phyloP scores from a whole-genome alignment of 345 rosid genomes.

The Sisymbrium altissimum region DNA sequence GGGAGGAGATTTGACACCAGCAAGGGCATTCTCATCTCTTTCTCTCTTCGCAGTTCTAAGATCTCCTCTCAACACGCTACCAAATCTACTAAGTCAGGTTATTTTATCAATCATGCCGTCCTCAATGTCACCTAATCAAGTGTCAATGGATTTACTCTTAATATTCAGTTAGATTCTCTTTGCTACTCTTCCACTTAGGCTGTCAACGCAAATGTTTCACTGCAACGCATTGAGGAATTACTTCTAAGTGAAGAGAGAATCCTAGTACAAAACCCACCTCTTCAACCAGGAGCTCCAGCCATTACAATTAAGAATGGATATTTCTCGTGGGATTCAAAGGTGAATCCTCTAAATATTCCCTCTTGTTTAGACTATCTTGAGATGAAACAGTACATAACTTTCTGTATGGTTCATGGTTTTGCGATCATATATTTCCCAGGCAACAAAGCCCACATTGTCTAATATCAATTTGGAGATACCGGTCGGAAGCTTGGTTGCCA shows the following conservation, averaged over 20 bases:
- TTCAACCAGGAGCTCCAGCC: conserved; percentile 67
- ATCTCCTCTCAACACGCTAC: conserved; percentile 78
- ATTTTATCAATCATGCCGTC: not conserved
- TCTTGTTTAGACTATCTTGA: not conserved
- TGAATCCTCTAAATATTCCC: conserved; percentile 14
- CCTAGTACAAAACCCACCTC: conserved; percentile 71
- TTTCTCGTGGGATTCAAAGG: conserved; percentile 94
- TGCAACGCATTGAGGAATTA: conserved; percentile 85
- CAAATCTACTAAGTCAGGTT: conserved; percentile 85
- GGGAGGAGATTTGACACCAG: conserved; percentile 94
- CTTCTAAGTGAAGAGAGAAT: conserved; percentile 80
- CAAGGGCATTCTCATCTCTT: conserved; percentile 93
- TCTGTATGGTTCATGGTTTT: not conserved
- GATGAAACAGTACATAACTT: not conserved
- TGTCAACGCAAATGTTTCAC: conserved; percentile 84
- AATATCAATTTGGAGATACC: conserved; percentile 73
- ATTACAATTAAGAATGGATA: conserved; percentile 76
- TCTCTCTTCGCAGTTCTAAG: conserved; percentile 83
- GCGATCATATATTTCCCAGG: conserved; percentile 34
- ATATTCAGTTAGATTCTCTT: not conserved
- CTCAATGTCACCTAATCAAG: not conserved
- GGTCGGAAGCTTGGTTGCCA: conserved; percentile 75
- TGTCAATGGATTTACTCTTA: not conserved
- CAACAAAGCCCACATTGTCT: conserved; percentile 59
- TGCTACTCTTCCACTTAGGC: conserved; percentile 45